These are phyloP conservation scores for Cladosporium austrohemisphaericum DNA, from an alignment of 2,329 filamentous ascomycete species.

Conservation along the genomic window DNA sequence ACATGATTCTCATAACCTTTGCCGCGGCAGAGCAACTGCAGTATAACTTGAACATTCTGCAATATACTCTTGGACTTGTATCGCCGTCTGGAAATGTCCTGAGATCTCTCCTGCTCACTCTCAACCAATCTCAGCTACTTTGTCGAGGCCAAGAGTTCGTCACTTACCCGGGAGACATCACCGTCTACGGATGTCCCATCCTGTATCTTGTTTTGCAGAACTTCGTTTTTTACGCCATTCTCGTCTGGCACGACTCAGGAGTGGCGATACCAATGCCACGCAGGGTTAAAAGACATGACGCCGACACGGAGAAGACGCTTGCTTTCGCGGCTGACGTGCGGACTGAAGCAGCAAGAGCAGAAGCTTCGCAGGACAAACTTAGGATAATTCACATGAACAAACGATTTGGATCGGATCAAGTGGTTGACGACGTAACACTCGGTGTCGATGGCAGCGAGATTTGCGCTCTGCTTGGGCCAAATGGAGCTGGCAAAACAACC, in stretches of 20 bases:
- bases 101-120: conserved; percentile 69
- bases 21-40: conserved; percentile 67
- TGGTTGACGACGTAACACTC: conserved; percentile 81
- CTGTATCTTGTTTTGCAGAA: conserved; percentile 73
- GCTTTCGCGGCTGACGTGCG: conserved; percentile 48
- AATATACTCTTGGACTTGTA: conserved; percentile 70
- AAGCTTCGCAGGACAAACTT: conserved; percentile 60
- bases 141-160: conserved; percentile 55
- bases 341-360: conserved; percentile 48
- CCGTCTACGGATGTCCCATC: conserved; percentile 76
- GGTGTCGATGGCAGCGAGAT: conserved; percentile 73
- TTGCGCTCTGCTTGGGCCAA: conserved; percentile 81
- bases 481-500: conserved; percentile 84
- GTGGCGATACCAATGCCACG: conserved; percentile 17
- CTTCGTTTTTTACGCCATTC: conserved; percentile 63
- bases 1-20: conserved; percentile 57
- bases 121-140: conserved; percentile 80
- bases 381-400: conserved; percentile 74
- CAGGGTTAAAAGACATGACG: neutral
- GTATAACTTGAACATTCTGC: conserved; percentile 60
- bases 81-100: conserved; percentile 74
- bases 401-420: conserved; percentile 66
- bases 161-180: conserved; percentile 63
- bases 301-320: neutral
- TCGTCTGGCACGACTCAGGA: conserved; percentile 70